These are phyloP conservation scores for Alternaria triticina DNA, from an alignment of 2,329 filamentous ascomycete genomes.

Conservation along the genomic window DNA sequence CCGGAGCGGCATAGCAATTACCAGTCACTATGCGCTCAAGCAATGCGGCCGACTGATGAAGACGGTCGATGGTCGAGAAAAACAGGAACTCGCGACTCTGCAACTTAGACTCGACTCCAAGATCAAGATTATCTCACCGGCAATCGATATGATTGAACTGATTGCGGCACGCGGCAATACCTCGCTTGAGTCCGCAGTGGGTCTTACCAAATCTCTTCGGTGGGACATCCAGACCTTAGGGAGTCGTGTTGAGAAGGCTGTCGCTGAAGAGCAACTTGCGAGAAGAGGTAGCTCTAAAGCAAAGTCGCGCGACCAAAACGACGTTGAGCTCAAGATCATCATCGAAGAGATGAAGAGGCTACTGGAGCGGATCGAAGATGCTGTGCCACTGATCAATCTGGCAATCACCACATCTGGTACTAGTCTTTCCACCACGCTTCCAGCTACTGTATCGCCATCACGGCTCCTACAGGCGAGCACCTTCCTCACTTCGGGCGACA, in stretches of 20 bases:
- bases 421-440: conserved; percentile 79
- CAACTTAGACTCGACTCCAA: conserved; percentile 82
- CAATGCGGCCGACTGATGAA: conserved; percentile 81
- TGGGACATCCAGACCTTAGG: conserved; percentile 84
- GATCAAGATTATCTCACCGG: conserved; percentile 89
- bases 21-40: conserved; percentile 81
- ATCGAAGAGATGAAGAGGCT: conserved; percentile 77
- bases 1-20: conserved; percentile 80
- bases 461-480: conserved; percentile 91
- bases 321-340: conserved; percentile 71
- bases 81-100: conserved; percentile 73
- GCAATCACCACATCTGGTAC: conserved; percentile 95
- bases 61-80: conserved; percentile 70
- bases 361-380: conserved; percentile 82
- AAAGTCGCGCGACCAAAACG: conserved; percentile 62
- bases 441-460: conserved; percentile 85
- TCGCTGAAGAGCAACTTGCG: conserved; percentile 65
- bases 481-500: conserved; percentile 85
- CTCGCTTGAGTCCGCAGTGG: conserved; percentile 82
- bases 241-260: conserved; percentile 73
- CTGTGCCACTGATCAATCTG: conserved; percentile 88
- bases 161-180: conserved; percentile 81
- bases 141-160: conserved; percentile 90
- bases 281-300: conserved; percentile 54
- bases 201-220: conserved; percentile 80